Base-by-base conservation (phyloP, 495 filamentous ascomycete species). In the Xylaria sp. region DNA sequence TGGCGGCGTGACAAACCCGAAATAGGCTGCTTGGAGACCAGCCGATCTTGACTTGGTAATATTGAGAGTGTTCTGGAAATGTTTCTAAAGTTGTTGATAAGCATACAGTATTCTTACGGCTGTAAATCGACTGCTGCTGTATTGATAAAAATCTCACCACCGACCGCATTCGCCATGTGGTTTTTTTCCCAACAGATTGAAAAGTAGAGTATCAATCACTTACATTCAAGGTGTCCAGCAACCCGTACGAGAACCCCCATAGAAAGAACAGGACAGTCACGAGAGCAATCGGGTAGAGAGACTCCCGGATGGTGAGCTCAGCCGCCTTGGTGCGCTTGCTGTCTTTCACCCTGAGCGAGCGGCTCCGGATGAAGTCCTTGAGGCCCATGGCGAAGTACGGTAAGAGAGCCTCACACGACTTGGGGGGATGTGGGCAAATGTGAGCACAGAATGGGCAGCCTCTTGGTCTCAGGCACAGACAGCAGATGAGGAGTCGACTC, bases 211-310 rank as follows among this genome's bases (percentile, higher is more conserved):
- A 8, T 35, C 26, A 53, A 50, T 14, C n/a, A 41, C 62, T 71
- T 57, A 71, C 69, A 66, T 78, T 78, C 55, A 78, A 57, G 67
- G 79, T 76, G 70, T 94, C 93, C 59, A 94, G 84, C 0, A 90
- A 86, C 68, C 92, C 92, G 77, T 95, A 94, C 2, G 91, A 89
- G 73, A 95, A 93, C 0, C 93, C 93, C 93, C 92, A 95, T 8
- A 96, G 84, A 80, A 97, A 95, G 81, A 94, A 95, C 4, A 95
- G 83, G 66, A 93, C 83, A 9, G 91, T 94, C 59, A 92, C 90
- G 46, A 92, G 82, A 63, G 63, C 77, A 35, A 77, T 73, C 0
- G 79, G 29, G 81, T 85, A 69, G 81, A 90, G 73, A 68, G 87
- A 89, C 75, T 89, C 85, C 26, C 88, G 80, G 26, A 91, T 75